These are phyloP conservation scores for Thermomyces lanuginosus DNA, from an alignment of 2,329 filamentous ascomycete genomes.

Conservation along the genomic window DNA sequence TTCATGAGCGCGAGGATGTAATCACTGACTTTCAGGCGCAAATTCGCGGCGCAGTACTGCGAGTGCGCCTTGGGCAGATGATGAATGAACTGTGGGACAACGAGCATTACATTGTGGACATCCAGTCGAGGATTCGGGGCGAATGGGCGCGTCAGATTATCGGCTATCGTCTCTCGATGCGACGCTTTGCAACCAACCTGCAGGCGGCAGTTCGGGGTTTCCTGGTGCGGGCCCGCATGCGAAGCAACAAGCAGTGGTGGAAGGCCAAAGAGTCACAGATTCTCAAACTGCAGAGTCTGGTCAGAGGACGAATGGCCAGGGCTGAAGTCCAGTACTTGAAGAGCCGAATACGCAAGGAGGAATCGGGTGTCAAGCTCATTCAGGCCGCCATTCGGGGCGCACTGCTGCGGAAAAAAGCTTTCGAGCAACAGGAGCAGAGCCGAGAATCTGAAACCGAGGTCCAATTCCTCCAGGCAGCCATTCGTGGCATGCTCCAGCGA, in stretches of 20 bases:
- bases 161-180: slow-evolving; percentile 69
- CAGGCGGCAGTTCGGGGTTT: slow-evolving; percentile 68
- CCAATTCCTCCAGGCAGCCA: slow-evolving; percentile 39
- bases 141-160: slow-evolving; percentile 74
- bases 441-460: slow-evolving; percentile 49
- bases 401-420: slow-evolving; percentile 24
- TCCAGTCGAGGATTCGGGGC: slow-evolving; percentile 76
- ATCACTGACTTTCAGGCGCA: slow-evolving; percentile 77
- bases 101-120: slow-evolving; percentile 59
- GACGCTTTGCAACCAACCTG: slow-evolving; percentile 57
- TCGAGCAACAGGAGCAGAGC: slow-evolving; percentile 43
- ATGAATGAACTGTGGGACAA: slow-evolving; percentile 87
- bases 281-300: slow-evolving; percentile 63
- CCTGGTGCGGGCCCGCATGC: slow-evolving; percentile 49
- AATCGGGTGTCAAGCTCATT: slow-evolving; percentile 31
- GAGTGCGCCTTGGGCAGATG: slow-evolving; percentile 57
- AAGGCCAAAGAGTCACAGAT: slow-evolving; percentile 55
- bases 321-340: slow-evolving; percentile 27
- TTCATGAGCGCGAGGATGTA: slow-evolving; percentile 55
- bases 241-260: slow-evolving; percentile 53
- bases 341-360: slow-evolving; percentile 22
- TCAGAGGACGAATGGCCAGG: slow-evolving; percentile 41
- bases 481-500: slow-evolving; percentile 40
- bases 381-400: slow-evolving; percentile 41
- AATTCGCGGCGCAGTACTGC: slow-evolving; percentile 60